Evolutionary conservation across 495 filamentous ascomycete genomes (phyloP), one percentile per base, ranked within the genome.

Genomic region (Aspergillus incahuasiensis): DNA sequence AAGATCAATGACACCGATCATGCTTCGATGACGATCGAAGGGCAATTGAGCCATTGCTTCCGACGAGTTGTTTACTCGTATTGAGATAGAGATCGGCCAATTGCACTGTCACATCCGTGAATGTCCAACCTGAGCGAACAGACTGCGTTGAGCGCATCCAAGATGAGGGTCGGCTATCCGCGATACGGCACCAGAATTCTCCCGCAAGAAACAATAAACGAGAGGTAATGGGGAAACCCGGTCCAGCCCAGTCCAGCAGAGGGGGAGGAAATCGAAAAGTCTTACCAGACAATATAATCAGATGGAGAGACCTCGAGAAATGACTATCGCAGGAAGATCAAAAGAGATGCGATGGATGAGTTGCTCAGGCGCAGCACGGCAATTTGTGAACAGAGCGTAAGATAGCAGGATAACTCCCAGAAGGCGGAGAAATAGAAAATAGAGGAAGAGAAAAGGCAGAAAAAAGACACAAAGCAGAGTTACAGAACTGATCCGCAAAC

Each of bases 401-500:
- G 55, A 61, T 56, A 56, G 48, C 66, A 56, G 67, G 65, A 69
- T 57, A 67, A 66, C 61, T 70, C 67, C 67, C 56, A 62, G 61
- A 55, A 65, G 58, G 59, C 59, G 62, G 60, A 67, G 68, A 63
- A 69, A 62, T 35, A 67, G 62, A 66, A 60, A 63, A 68, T 67
- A 70, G 67, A 66, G 46, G 63, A 59, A 64, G 52, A 57, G 68
- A 63, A 65, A 73, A 68, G 48, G 48, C 48, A 71, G 71, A 62
- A 63, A 55, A 63, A 65, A 64, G 53, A 52, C 59, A 68, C 60
- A 63, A 64, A 68, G 59, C 55, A 67, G 57, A 64, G 56, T 59
- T 65, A 67, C 60, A 61, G 55, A 64, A 68, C 66, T 64, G 39
- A 72, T 71, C 60, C 65, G 68, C 69, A 70, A 74, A 74, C 61